Percentiles rank a stretch among this genome's conserved stretches.
Conservation (phyloP, 208 protist genomes). For the Acanthamoeba triangularis region DNA sequence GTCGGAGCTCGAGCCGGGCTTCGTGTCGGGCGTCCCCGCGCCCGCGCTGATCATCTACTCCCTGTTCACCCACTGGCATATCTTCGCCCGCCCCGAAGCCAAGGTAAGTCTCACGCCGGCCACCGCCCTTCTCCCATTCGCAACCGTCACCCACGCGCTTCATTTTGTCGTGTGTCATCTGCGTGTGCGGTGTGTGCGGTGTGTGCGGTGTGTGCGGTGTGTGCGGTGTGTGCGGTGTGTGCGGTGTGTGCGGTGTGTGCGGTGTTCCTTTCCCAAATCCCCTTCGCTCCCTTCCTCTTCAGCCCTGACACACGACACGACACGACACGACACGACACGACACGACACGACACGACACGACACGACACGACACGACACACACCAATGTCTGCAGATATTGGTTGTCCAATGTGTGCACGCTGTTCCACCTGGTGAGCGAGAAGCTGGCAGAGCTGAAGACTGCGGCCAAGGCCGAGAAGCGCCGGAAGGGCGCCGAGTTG, state of each 20-base stretch:
- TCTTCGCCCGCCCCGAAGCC: not conserved
- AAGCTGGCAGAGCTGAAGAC: not conserved
- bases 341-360: too few relatives aligned
- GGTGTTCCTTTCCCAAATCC: not conserved
- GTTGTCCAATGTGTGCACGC: conserved; percentile 59
- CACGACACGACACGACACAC: too few relatives aligned
- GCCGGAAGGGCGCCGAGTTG: not conserved
- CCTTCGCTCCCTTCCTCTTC: not conserved
- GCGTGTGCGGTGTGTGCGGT: too few relatives aligned
- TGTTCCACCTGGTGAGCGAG: conserved; percentile 61
- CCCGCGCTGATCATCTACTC: conserved; percentile 50
- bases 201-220: too few relatives aligned
- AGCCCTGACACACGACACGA: too few relatives aligned
- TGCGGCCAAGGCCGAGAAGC: not conserved
- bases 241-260: too few relatives aligned
- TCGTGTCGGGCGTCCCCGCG: conserved; percentile 59
- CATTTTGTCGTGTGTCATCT: too few relatives aligned
- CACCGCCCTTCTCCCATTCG: not conserved
- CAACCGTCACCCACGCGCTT: too few relatives aligned
- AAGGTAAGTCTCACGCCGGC: not conserved
- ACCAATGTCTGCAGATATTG: conserved; percentile 21
- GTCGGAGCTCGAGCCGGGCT: conserved; percentile 64
- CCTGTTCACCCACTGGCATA: conserved; percentile 22
- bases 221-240: too few relatives aligned
- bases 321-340: too few relatives aligned